phyloP scores from a whole-genome alignment of 1,139 yeast species.

The Yamadazyma pseudoaaseri region DNA sequence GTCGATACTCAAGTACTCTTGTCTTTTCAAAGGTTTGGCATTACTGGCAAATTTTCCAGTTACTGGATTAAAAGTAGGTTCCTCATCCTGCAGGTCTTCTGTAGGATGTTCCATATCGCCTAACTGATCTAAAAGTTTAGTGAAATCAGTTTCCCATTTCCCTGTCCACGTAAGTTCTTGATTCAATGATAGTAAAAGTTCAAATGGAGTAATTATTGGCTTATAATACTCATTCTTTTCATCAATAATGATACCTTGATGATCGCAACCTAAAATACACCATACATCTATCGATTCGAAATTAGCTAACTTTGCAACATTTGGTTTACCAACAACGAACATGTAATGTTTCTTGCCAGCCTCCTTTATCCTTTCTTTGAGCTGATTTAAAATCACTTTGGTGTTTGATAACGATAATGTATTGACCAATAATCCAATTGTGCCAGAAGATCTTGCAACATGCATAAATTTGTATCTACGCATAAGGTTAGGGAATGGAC shows the following conservation, averaged over 20 bases:
- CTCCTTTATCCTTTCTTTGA: conserved; percentile 57
- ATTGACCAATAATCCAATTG: conserved; percentile 87
- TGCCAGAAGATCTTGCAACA: conserved; percentile 85
- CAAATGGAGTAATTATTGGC: conserved; percentile 94
- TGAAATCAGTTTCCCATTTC: conserved; percentile 84
- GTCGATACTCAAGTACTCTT: conserved; percentile 63
- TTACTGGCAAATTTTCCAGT: conserved; percentile 72
- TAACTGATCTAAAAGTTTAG: conserved; percentile 41
- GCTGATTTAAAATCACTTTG: conserved; percentile 56
- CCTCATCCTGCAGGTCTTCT: conserved; percentile 51
- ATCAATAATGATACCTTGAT: conserved; percentile 86
- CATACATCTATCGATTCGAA: conserved; percentile 89
- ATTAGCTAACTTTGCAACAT: conserved; percentile 93
- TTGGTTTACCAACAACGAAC: conserved; percentile 98
- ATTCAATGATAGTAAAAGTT: conserved; percentile 73
- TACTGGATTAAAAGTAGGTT: conserved; percentile 86
- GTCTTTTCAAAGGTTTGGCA: conserved; percentile 70
- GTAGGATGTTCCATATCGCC: conserved; percentile 22
- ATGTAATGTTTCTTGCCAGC: conserved; percentile 91
- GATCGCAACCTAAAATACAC: conserved; percentile 94
- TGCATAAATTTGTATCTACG: conserved; percentile 84
- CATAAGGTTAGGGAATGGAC: conserved; percentile 77
- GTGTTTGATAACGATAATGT: conserved; percentile 81
- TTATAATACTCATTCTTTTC: conserved; percentile 76
- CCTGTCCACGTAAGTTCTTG: conserved; percentile 87